phyloP scores from a whole-genome alignment of 192 early-diverging fungal genomes.

The Entrophospora sp. region DNA sequence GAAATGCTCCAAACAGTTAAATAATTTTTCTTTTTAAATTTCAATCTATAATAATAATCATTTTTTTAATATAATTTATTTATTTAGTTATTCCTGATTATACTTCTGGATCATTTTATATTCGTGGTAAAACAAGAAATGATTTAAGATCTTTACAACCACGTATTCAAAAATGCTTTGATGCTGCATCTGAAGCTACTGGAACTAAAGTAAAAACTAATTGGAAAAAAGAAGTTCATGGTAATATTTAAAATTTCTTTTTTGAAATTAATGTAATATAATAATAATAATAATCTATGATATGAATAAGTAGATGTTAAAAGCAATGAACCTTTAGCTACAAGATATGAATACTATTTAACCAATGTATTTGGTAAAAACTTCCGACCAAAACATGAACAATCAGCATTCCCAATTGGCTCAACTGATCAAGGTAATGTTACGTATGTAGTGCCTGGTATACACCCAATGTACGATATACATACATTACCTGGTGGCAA shows the following conservation, averaged over 20 bases:
- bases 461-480: constrained; percentile 27
- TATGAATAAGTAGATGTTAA: constrained; percentile 7
- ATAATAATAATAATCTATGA: too few species aligned
- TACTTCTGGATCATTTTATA: constrained; percentile 43
- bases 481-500: constrained; percentile 10
- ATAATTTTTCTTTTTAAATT: background rate
- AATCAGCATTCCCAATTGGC: constrained; percentile 28
- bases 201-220: constrained; percentile 55
- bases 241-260: constrained; percentile 41
- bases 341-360: constrained; percentile 34
- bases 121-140: constrained; percentile 43
- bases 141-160: constrained; percentile 42
- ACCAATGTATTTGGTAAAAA: constrained; percentile 24
- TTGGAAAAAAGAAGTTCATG: constrained; percentile 44
- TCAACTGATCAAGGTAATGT: constrained; percentile 69
- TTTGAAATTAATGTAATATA: too few species aligned
- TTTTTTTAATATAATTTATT: background rate
- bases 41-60: background rate
- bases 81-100: constrained; percentile 57
- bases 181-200: constrained; percentile 57
- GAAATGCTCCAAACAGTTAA: constrained; percentile 44
- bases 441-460: constrained; percentile 49
- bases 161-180: constrained; percentile 46
- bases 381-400: constrained; percentile 15
- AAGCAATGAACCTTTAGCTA: background rate